Base-by-base conservation (phyloP, 139 green algal species). In the Chlamydomonas sphaeroides region DNA sequence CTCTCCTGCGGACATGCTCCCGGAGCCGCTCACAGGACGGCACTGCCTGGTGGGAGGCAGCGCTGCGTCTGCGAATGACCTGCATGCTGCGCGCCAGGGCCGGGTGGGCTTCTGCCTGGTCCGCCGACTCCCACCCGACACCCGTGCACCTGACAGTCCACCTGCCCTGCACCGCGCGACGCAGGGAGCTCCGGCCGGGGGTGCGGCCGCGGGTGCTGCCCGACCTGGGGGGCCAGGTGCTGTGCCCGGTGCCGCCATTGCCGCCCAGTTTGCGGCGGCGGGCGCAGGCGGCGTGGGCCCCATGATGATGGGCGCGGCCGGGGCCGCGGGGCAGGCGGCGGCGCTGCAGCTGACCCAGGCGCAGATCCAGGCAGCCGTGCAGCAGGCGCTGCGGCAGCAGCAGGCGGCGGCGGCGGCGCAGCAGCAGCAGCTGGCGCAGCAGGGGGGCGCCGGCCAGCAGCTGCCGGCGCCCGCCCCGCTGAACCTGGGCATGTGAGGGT, bases 351-450 rank as follows among this genome's bases (percentile, higher is more conserved):
- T 41, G 20, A 59, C 56, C 25, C 74, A 80, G 35, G n/a, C n/a
- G n/a, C 74, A 80, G 59, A 45, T 80, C 11, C 72, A 80, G 51
- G 71, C 68, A 33, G 70, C 56, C 30, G 38, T 80, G 30, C 74
- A 80, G 30, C 74, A 80, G 15, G 59, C 59, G 5, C 30, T 61
- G 5, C 59, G n/a, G 41, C 74, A 71, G 17, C 61, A 80, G 59
- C 74, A 80, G 38, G n/a, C 25, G 38, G 56, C 69, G 38, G 36
- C 59, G 39, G 35, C 53, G 33, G 36, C 61, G 35, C 68, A 57
- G 53, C n/a, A 67, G 14, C 51, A 33, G 30, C 63, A 66, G 38
- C 72, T n/a, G 30, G 39, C 42, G 57, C 56, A 68, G 65, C 35
- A 33, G 65, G 35, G 56, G 23, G 21, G 18, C 56, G 53, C n/a